These are phyloP conservation scores for Penicillium roqueforti DNA, from an alignment of 495 filamentous ascomycete genomes.

Conservation along the genomic window DNA sequence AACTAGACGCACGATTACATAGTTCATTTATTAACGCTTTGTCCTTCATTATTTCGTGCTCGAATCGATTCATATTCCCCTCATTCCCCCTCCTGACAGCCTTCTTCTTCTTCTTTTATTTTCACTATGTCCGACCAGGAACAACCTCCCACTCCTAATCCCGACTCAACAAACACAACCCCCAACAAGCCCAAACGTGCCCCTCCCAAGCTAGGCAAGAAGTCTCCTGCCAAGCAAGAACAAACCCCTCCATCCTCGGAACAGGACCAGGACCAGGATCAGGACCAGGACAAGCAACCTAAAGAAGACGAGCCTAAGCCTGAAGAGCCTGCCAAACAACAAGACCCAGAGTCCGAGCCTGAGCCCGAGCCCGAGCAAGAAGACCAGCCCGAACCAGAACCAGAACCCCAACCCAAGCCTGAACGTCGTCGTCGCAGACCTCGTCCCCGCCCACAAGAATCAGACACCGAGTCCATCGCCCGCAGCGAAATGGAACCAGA, in stretches of 20 bases:
- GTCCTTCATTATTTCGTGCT: constrained; percentile 19
- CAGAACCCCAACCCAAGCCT: constrained; percentile 25
- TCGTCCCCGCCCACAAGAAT: constrained; percentile 35
- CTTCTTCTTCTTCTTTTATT: constrained; percentile 21
- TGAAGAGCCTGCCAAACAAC: constrained; percentile 13
- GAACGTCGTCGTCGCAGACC: constrained; percentile 27
- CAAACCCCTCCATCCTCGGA: constrained; percentile 31
- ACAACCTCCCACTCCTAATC: constrained; percentile 21
- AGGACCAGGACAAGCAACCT: constrained; percentile 10
- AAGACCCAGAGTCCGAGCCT: constrained; percentile 18
- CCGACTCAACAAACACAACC: constrained; percentile 18
- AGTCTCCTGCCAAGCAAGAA: constrained; percentile 34
- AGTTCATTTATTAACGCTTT: constrained; percentile 16
- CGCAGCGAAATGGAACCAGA: constrained; percentile 38
- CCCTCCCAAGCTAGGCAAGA: constrained; percentile 35
- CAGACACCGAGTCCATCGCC: constrained; percentile 35
- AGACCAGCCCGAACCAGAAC: constrained; percentile 21
- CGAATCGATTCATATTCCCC: constrained; percentile 29
- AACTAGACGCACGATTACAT: constrained; percentile 15
- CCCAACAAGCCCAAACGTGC: constrained; percentile 28
- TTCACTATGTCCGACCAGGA: constrained; percentile 40
- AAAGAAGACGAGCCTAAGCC: constrained; percentile 13
- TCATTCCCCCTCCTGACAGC: constrained; percentile 4
- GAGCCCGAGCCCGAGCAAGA: constrained; percentile 9
- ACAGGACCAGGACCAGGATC: constrained; percentile 23